Evolutionary conservation across 768 basidiomycete genomes (phyloP), one percentile per base, ranked within the genome.

Genomic region (Hygrocybe coccinea): DNA sequence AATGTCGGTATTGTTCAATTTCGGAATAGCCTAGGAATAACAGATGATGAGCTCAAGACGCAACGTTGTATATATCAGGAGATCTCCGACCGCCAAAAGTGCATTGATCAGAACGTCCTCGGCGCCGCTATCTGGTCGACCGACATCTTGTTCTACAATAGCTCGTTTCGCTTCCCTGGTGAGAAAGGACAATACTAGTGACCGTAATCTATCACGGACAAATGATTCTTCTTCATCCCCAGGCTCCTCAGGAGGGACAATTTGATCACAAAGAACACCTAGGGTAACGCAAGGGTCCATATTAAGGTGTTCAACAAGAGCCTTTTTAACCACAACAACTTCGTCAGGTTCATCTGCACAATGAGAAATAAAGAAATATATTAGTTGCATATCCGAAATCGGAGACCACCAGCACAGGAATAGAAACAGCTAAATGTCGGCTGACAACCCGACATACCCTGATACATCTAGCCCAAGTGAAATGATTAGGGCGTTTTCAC

Each of bases 181-280:
- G 54, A 88, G 67, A 68, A 87, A 88, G 5, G 73, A 71, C 51
- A 87, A 61, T 17, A 88, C 86, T 21, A 87, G 73, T 1, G 74
- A 72, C 55, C 84, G 76, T 19, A 87, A 67, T 33, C 76, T 77
- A 59, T 82, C 79, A 47, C 85, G 77, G 45, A 81, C 81, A 15
- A 65, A 70, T 64, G 74, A 72, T 58, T 86, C 85, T 41, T 83
- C 83, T 21, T 83, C 82, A 50, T 85, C 82, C 62, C 74, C 59
- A 11, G 72, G 64, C 24, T 80, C 81, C 46, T 79, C 78, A 0
- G 71, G 64, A 1, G 81, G 80, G 2, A 77, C 65, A 35, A 86
- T 71, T 64, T 89, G 86, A 63, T 89, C 87, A 62, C 80, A 86
- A 4, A 89, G 71, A 12, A 89, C 86, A 36, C 81, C 77, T 5